Base-by-base conservation (phyloP, 2,329 filamentous ascomycete species). In the Microdochium paspali region DNA sequence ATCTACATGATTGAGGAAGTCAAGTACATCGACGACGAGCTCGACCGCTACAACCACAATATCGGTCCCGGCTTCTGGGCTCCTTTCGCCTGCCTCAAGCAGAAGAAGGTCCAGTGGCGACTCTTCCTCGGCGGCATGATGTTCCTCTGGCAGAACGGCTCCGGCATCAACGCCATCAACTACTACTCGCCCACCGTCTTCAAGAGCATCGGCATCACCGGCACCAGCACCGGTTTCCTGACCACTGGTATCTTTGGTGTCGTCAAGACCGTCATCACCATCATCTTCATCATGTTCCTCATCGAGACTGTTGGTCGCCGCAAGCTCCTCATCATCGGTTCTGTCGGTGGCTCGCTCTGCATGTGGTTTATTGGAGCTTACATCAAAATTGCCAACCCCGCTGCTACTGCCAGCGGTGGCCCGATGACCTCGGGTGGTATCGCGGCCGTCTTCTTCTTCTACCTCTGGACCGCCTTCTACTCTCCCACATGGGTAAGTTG, bases 91-190 rank as follows among this genome's bases (percentile, higher is more conserved):
- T 70, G 78, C 21, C 70, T 74, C 49, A 73, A 70, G 54, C 66
- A 78, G 53, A 70, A 67, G 49, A 76, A 75, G 58, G 75, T 86
- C 24, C 79, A 79, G 54, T 87, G 80, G 71, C 79, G 86, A 39
- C 82, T 91, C 65, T 77, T 87, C 61, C 73, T 90, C 10, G 86
- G 86, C 44, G 77, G 77, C 47, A 77, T 86, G 57, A 72, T 91
- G 20, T 90, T 90, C 71, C 69, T 90, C 46, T 89, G 82, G 74
- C 87, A 91, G 64, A 91, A 91, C 56, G 82, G 82, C 45, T 74
- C 70, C 3, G 85, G 85, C 2, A 89, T 89, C 68, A 84, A 84
- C 55, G 80, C 79, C 4, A 76, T 80, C 60, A 84, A 82, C 64
- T 82, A 83, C 61, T 82, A 79, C 58, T 71, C 69, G 0, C 80